A percentile compares a stretch with the other conserved stretches of the same genome.
Conservation (phyloP, 2,329 filamentous ascomycete species). For the Claviceps maximensis region DNA sequence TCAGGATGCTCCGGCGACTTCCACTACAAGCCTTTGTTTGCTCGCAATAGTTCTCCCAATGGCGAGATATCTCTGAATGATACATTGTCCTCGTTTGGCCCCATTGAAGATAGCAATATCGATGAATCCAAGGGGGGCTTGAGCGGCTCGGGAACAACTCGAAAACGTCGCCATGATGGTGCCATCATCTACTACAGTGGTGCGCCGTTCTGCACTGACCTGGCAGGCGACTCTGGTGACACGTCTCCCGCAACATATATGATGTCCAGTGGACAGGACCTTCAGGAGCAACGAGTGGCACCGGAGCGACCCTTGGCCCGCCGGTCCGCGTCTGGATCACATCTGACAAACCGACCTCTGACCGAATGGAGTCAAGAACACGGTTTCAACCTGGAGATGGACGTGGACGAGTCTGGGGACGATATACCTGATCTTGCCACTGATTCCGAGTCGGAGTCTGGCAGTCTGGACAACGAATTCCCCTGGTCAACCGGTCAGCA, state of each 20-base stretch:
- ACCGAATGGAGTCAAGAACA: constrained; percentile 20
- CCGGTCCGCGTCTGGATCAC: constrained; percentile 39
- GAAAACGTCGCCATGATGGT: constrained; percentile 49
- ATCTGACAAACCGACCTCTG: constrained; percentile 34
- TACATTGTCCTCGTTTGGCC: constrained; percentile 34
- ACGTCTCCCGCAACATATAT: constrained; percentile 34
- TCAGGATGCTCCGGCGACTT: constrained; percentile 35
- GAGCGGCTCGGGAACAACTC: constrained; percentile 35
- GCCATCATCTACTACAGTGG: constrained; percentile 76
- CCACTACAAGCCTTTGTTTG: constrained; percentile 52
- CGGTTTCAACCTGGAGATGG: constrained; percentile 14
- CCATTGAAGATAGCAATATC: constrained; percentile 33
- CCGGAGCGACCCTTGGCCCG: constrained; percentile 15
- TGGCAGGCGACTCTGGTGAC: constrained; percentile 52
- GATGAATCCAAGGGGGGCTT: constrained; percentile 33
- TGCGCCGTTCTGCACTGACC: constrained; percentile 66
- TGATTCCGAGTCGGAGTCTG: constrained; percentile 21
- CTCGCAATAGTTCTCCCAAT: constrained; percentile 33
- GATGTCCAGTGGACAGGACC: constrained; percentile 30
- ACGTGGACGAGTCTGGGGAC: constrained; percentile 15
- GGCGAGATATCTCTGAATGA: constrained; percentile 35
- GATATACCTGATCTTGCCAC: constrained; percentile 19
- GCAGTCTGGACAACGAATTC: constrained; percentile 31
- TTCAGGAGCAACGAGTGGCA: constrained; percentile 10
- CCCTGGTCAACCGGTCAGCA: constrained; percentile 32